Evolutionary conservation across 73 alveolate genomes (phyloP).

Genomic region (Uronychia setigera): DNA sequence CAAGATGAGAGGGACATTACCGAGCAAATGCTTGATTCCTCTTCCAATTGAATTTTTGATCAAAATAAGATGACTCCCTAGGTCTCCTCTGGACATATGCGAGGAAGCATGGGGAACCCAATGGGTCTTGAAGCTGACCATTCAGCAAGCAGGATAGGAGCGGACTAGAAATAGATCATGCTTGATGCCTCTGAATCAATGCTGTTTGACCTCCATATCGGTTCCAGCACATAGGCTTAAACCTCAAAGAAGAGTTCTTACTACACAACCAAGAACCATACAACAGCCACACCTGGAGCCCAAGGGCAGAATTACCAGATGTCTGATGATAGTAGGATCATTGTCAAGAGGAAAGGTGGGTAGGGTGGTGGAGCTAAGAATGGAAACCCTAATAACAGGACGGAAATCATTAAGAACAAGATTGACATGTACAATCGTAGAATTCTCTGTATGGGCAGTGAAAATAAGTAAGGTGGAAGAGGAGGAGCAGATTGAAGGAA

Average conservation of each 20-base stretch:
- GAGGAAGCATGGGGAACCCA: background rate
- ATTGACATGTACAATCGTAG: background rate
- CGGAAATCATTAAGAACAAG: background rate
- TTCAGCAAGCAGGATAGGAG: no score
- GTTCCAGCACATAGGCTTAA: background rate
- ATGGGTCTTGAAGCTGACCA: no score
- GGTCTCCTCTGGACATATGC: background rate
- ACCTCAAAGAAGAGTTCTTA: background rate
- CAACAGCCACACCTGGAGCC: conserved; percentile 4
- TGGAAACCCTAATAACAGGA: background rate
- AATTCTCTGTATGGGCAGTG: background rate
- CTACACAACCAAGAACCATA: background rate
- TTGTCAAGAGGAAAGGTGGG: background rate
- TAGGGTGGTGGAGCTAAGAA: no score
- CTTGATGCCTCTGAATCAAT: background rate
- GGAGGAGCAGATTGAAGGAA: no score
- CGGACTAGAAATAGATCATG: background rate
- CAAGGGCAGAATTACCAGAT: background rate
- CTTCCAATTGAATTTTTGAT: background rate
- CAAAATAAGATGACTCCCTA: background rate
- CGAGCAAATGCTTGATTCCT: no score
- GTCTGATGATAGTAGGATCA: background rate
- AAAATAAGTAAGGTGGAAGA: background rate
- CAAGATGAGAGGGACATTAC: no score
- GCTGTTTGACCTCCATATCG: background rate